Base-by-base conservation (phyloP, 805 yeast species). In the Ascoidea asiatica region DNA sequence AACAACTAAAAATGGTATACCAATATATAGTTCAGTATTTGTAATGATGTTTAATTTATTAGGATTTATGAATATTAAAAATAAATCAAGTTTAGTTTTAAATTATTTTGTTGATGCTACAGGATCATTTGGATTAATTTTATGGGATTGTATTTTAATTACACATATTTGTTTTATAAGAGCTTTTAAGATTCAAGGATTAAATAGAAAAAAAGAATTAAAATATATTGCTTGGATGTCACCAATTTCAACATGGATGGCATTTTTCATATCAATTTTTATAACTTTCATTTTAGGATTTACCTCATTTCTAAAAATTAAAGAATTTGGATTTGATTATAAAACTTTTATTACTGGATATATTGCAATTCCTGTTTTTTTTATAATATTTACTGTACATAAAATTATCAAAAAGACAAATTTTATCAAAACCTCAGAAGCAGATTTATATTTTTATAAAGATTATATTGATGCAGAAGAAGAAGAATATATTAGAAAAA, bases 121-220 rank as follows among this genome's bases (percentile, higher is more conserved):
- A 37, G 62, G 68, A 35, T 62, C 68, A 52, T 60, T 69, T 43
- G 70, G 72, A 19, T 62, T 69, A 52, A 57, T 68, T 51, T 65
- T 72, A 18, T 69, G 74, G 74, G 48, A 63, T 8, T 65, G 70
- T 53, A 66, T 69, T 43, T 62, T 68, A 49, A 51, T 61, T 41
- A 66, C 82, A 48, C 74, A 69, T 53, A 61, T 69, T 46, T 60
- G 66, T 44, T 69, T 67, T 53, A 65, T 67, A 67, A 52, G 50
- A 41, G 74, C 74, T 5, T 64, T 64, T 50, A 61, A 63, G 52
- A 69, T 60, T 4, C 74, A 69, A 54, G 70, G 70, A 2, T 46
- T 64, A 39, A 60, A 58, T 50, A 60, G 71, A 55, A 56, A 79
- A 18, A 56, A 59, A 18, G 56, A 44, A 8, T 62, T 67, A 53